Percentiles rank a stretch among this genome's conserved stretches.
phyloP scores from a whole-genome alignment of 2,329 filamentous ascomycete genomes.

The Ustulina deusta region DNA sequence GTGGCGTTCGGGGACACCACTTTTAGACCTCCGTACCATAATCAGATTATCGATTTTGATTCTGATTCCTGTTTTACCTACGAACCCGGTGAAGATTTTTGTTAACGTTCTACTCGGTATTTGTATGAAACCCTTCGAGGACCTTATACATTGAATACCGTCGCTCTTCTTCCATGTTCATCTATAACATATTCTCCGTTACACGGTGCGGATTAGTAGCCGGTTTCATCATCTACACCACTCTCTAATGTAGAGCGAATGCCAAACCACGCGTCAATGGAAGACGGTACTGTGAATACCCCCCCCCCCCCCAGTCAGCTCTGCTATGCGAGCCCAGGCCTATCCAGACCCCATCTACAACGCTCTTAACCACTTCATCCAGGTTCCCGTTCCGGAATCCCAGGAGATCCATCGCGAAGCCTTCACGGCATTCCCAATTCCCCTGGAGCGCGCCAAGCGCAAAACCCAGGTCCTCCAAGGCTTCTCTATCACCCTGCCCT shows the following conservation, averaged over 20 bases:
- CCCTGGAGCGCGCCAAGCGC: constrained; percentile 61
- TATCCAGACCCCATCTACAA: constrained; percentile 45
- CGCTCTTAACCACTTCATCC: constrained; percentile 55
- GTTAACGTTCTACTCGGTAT: background rate
- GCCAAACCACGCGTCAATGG: too few relatives aligned
- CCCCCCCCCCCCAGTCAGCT: too few relatives aligned
- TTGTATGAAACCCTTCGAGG: too few relatives aligned
- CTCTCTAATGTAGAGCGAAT: too few relatives aligned
- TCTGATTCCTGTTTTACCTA: background rate
- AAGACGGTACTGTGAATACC: too few relatives aligned
- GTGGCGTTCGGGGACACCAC: constrained; percentile 20
- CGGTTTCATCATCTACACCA: too few relatives aligned
- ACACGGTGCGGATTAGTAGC: too few relatives aligned
- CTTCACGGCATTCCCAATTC: constrained; percentile 60
- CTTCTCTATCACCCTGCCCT: constrained; percentile 51
- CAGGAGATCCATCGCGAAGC: constrained; percentile 61
- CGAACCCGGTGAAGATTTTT: background rate
- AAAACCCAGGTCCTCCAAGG: constrained; percentile 63
- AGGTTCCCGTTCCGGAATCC: too few relatives aligned
- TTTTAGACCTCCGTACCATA: background rate
- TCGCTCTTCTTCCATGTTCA: too few relatives aligned
- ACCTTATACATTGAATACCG: too few relatives aligned
- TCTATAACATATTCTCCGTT: too few relatives aligned
- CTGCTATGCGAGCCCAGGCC: background rate
- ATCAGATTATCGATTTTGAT: background rate